Evolutionary conservation across 78 protist species (phyloP).

Genomic region (Pigoraptor vietnamica): DNA sequence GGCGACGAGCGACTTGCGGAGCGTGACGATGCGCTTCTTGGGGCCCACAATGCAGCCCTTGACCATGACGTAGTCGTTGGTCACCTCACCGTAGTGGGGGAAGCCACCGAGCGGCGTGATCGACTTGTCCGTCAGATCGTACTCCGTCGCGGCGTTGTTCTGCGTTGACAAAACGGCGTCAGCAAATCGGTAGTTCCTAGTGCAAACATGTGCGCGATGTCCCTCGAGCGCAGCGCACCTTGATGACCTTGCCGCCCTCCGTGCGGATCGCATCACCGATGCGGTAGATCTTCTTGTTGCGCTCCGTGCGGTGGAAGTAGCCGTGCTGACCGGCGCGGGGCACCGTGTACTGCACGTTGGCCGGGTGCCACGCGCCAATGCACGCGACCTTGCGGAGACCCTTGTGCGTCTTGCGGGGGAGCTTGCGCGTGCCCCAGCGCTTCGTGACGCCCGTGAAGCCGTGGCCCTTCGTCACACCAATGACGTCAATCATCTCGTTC

Average conservation of each 20-base stretch:
- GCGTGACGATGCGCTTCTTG: constrained; percentile 93
- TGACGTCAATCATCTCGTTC: constrained; percentile 92
- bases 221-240: neutral
- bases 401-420: constrained; percentile 99
- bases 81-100: constrained; percentile 97
- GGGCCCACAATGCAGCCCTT: constrained; percentile 84
- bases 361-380: constrained; percentile 99
- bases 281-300: constrained; percentile 99
- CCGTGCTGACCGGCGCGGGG: constrained; percentile 99
- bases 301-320: constrained; percentile 97
- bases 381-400: constrained; percentile 99
- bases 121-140: constrained; percentile 95
- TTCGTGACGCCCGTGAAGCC: constrained; percentile 97
- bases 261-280: constrained; percentile 65
- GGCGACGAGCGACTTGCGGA: constrained; percentile 87
- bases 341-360: constrained; percentile 93
- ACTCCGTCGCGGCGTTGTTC: constrained; percentile 92
- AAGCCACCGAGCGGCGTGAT: constrained; percentile 99
- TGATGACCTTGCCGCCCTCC: constrained; percentile 44
- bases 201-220: neutral
- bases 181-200: neutral
- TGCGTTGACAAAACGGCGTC: neutral
- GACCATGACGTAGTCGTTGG: constrained; percentile 93
- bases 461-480: constrained; percentile 98
- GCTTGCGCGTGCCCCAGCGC: constrained; percentile 95